Evolutionary conservation across 2,329 filamentous ascomycete species (phyloP), one percentile per base, ranked within the genome.

Genomic region (Metarhizium robertsii): DNA sequence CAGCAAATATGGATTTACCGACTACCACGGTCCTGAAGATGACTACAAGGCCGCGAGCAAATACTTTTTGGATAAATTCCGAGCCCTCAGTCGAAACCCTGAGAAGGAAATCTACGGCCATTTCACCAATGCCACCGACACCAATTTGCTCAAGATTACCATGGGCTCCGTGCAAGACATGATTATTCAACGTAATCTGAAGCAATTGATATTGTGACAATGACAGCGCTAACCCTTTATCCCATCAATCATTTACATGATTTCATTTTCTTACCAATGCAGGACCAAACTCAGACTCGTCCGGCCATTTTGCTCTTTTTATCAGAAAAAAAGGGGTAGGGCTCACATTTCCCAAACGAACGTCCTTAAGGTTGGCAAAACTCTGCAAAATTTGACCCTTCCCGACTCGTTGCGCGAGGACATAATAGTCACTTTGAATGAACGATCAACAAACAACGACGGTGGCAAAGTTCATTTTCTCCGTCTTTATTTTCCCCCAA

Each of bases 141-240:
- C 88, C 38, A 90, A 90, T 66, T 73, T 92, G 59, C 78, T 92
- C 61, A 92, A 91, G 74, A 90, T 90, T 60, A 92, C 89, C 43
- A 92, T 92, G 89, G 80, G 82, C 60, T 90, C 87, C 11, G 88
- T 92, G 55, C 88, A 92, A 71, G 88, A 92, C 69, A 92, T 90
- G 85, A 89, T 91, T 64, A 90, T 91, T 65, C 87, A 91, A 72
- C 86, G 86, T 68, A 91, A 91, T 69, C 78, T 92, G 55, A 88
- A 90, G 73, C 86, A 87, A 71, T 75, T 91, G 65, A 89, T 92
- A 59, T 60, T 71, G 59, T 70, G 64, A 64, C 56, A 50, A 58
- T 59, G 34, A 57, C 14, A 18, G 16, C 20, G 43, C 25, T 47
- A 29, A 38, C 6, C 49, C 45, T 30, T 16, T 40, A 5, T 45